Base-by-base conservation (phyloP, 768 basidiomycete species). In the Naematelia aurantialba region DNA sequence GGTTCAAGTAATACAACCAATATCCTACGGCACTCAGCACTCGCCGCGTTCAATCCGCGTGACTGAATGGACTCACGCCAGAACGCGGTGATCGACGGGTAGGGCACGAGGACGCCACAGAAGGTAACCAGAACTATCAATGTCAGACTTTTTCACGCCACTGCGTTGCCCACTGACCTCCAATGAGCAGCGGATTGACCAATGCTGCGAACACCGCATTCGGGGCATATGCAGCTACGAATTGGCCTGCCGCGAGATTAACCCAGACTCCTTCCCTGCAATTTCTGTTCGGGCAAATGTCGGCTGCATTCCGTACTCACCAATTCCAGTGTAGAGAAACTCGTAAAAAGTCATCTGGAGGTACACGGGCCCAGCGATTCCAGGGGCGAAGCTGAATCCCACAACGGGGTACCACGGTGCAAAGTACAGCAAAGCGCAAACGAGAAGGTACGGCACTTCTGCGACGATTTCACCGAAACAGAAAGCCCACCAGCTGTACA, bases 311-410 rank as follows among this genome's bases (percentile, higher is more conserved):
- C n/a, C n/a, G 46, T 24, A 65, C 58, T 65, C 57, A 45, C 65
- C 70, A 44, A 73, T 73, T 52, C 72, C 72, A 5, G 73, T 73
- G 56, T 76, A 76, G 17, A 76, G 56, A 63, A 76, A 70, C 53
- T 76, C 72, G 66, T 76, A 76, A 0, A 73, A 55, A 1, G 69
- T 66, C 65, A 76, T 68, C 51, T 73, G 67, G 34, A 74, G 67
- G 60, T 71, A 76, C 12, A 74, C 69, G 2, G 72, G 71, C 19
- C 73, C 75, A 1, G 67, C 71, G 25, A 66, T 63, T 27, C 66
- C 45, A 0, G 73, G 69, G 11, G 61, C 29, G 59, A 67, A 66
- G 54, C 64, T 68, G 53, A 74, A 72, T 12, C 73, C 72, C 29
- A 74, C 73, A 44, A 66, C 66, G 3, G 75, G 67, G 56, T 72